Conservation (phyloP, 2,329 filamentous ascomycete species). For the Fusarium austroafricanum region DNA sequence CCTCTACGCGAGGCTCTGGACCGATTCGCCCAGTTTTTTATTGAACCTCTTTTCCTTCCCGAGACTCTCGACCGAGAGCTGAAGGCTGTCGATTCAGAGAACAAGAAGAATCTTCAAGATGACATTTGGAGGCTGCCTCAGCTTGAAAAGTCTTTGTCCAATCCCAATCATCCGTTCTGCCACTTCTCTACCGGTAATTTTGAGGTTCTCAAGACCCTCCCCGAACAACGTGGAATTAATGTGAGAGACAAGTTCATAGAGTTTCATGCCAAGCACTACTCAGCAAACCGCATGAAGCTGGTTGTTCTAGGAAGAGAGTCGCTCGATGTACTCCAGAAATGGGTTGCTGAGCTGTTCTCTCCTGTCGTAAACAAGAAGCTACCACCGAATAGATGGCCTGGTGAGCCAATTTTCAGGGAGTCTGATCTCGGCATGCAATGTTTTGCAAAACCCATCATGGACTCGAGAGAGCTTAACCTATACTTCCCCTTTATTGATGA, state of each 20-base stretch:
- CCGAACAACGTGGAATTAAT: conserved; percentile 82
- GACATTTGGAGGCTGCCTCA: conserved; percentile 90
- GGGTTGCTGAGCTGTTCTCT: conserved; percentile 87
- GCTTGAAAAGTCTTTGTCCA: conserved; percentile 88
- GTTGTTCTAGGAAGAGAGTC: conserved; percentile 85
- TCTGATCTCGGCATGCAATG: conserved; percentile 73
- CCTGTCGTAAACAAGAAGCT: conserved; percentile 85
- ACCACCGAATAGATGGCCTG: conserved; percentile 66
- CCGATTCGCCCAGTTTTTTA: conserved; percentile 94
- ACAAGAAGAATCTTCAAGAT: conserved; percentile 96
- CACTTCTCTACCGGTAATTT: conserved; percentile 93
- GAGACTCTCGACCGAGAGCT: conserved; percentile 89
- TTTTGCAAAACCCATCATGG: conserved; percentile 93
- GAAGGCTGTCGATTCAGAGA: conserved; percentile 91
- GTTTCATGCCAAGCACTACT: conserved; percentile 91
- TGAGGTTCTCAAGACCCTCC: conserved; percentile 84
- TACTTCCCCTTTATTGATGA: conserved; percentile 89
- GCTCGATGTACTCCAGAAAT: conserved; percentile 83
- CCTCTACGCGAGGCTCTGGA: conserved; percentile 84
- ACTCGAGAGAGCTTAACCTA: conserved; percentile 81
- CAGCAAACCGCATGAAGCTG: conserved; percentile 93
- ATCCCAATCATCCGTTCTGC: conserved; percentile 86
- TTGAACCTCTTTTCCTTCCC: conserved; percentile 85
- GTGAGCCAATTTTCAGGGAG: conserved; percentile 62
- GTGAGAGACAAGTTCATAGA: conserved; percentile 92